Evolutionary conservation across 2,329 filamentous ascomycete genomes (phyloP).

Genomic region (Verticillium isaacii): DNA sequence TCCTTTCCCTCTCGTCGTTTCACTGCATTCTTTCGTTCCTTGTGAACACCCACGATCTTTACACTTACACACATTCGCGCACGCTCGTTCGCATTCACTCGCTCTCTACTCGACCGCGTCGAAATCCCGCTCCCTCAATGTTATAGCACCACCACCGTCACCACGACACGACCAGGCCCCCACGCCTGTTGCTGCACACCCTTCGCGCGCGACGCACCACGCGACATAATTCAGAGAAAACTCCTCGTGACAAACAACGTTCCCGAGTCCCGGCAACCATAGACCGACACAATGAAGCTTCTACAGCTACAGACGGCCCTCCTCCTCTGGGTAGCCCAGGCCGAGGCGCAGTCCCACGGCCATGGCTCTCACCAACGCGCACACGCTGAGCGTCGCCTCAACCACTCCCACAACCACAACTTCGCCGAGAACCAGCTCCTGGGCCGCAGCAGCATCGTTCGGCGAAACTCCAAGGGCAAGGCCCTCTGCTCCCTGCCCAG

Average conservation of each 20-base stretch:
- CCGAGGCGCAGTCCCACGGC: slow-evolving; percentile 28
- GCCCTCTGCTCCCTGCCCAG: slow-evolving; percentile 58
- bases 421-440: slow-evolving; percentile 5
- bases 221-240: neutral
- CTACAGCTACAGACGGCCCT: slow-evolving; percentile 21
- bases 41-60: neutral
- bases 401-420: slow-evolving; percentile 29
- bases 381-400: slow-evolving; percentile 23
- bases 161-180: slow-evolving; percentile 3
- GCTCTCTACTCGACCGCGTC: neutral
- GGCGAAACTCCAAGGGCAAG: slow-evolving; percentile 21
- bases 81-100: neutral
- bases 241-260: slow-evolving; percentile 1
- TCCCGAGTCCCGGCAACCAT: slow-evolving; percentile 3
- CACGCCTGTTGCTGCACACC: neutral
- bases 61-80: neutral
- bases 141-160: slow-evolving; percentile 6
- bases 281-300: slow-evolving; percentile 44
- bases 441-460: slow-evolving; percentile 14
- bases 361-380: slow-evolving; percentile 33
- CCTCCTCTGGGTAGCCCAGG: slow-evolving; percentile 36
- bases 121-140: slow-evolving; percentile 8
- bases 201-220: slow-evolving; percentile 3
- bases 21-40: neutral
- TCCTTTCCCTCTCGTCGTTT: neutral